Base-by-base conservation (phyloP, 225 moss, liverwort and hornwort species). In the Bryum argenteum region DNA sequence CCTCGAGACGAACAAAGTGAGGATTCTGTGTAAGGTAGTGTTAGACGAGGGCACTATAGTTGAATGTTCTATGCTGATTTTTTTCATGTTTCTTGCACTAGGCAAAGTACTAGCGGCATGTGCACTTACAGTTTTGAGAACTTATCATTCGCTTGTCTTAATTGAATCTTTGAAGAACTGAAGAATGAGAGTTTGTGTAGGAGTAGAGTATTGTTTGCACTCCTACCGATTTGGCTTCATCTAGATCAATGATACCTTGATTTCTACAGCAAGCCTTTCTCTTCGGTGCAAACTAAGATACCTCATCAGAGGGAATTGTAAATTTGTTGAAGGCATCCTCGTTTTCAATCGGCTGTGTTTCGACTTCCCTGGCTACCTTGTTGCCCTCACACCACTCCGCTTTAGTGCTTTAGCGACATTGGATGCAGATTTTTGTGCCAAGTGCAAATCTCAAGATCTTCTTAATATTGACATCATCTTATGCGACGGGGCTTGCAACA, bases 211-310 rank as follows among this genome's bases (percentile, higher is more conserved):
- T 91, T 85, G 23, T 83, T 94, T 67, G 86, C 80, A 24, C 83
- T 98, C 52, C 81, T 98, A 53, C 97, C 97, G 42, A 92, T 98
- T 67, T 86, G 85, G 56, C 84, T 98, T 66, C 97, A 98, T 65
- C 76, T 98, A 55, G 97, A 98, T 73, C 97, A 98, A 77, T 90
- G 91, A 43, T 94, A 98, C 72, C 85, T 94, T 76, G 97, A 98
- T 78, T 94, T 98, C 76, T 92, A 82, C 71, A 84, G 76, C 40
- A 87, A 91, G 40, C 94, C 94, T 74, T 98, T 94, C 75, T 89
- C 92, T 73, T 82, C 87, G 65, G 76, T 79, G 71, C 78, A 11
- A 79, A 73, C 38, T 80, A 80, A 61, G 74, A 65, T 20, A 33
- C 82, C 20, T 68, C 72, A 53, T 86, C 83, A 4, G 88, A 91